Conservation (phyloP, 2,329 filamentous ascomycete genomes). For the Aureobasidium musti region DNA sequence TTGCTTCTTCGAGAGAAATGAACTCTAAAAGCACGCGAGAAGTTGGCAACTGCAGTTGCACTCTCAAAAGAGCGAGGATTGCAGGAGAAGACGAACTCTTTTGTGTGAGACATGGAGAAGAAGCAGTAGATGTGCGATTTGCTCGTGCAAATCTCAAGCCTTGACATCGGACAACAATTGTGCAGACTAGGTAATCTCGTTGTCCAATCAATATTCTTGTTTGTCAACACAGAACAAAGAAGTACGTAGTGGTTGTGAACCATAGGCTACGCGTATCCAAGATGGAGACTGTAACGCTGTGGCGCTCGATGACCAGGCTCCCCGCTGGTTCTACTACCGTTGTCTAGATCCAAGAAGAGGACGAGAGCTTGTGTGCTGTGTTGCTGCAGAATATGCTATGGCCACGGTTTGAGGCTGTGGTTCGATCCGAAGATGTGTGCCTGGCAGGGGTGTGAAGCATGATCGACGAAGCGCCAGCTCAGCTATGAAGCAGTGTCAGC, state of each 20-base stretch:
- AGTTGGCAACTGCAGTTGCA: not conserved
- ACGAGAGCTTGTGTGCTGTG: not conserved
- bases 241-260: not conserved
- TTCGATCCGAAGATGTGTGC: not conserved
- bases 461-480: conserved; percentile 20
- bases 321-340: not conserved
- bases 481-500: conserved; percentile 4
- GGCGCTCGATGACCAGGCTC: not conserved
- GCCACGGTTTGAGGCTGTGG: not conserved
- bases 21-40: not conserved
- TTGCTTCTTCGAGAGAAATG: not conserved
- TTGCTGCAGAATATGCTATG: not conserved
- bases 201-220: conserved; percentile 8
- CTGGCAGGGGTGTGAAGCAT: conserved; percentile 25
- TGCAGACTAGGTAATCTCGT: not conserved
- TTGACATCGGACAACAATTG: not conserved
- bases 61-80: not conserved
- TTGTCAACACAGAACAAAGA: conserved; percentile 16
- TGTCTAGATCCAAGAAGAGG: not conserved
- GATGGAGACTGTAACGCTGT: conserved; percentile 7
- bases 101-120: conserved; percentile 3
- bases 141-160: not conserved
- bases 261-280: not conserved
- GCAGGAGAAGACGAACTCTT: not conserved
- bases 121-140: not conserved